Evolutionary conservation across 78 protist genomes (phyloP).

Genomic region (Capsaspora owczarzaki): DNA sequence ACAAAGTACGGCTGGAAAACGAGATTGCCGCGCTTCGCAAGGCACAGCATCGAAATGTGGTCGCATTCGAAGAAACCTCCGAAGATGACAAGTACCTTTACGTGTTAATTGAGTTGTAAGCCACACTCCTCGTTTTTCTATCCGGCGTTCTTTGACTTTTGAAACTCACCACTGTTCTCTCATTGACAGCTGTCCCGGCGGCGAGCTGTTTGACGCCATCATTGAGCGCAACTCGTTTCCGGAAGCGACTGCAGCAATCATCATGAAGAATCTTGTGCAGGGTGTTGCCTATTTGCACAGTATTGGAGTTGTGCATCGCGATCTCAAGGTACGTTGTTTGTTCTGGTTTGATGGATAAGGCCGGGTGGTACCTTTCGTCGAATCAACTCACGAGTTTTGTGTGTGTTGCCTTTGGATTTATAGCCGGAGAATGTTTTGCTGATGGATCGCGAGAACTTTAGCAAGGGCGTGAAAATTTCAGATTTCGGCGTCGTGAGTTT

Average conservation of each 20-base stretch:
- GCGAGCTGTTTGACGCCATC: neutral
- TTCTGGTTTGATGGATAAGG: too few species aligned
- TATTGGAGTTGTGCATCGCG: neutral
- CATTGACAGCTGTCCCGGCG: constrained; percentile 1
- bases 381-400: neutral
- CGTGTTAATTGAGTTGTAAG: neutral
- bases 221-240: neutral
- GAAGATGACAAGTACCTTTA: neutral
- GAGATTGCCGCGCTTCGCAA: neutral
- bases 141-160: too few species aligned
- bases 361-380: too few species aligned
- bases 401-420: neutral
- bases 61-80: neutral
- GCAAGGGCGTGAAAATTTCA: neutral
- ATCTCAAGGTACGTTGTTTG: neutral
- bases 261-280: neutral
- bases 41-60: neutral
- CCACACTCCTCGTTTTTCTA: too few species aligned
- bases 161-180: neutral
- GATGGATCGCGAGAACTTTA: neutral
- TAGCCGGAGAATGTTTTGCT: neutral
- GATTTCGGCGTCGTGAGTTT: neutral
- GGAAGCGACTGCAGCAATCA: neutral
- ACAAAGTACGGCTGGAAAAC: neutral
- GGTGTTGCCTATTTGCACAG: neutral